Conservation (phyloP, 768 basidiomycete genomes). For the Leucogyrophana mollusca region DNA sequence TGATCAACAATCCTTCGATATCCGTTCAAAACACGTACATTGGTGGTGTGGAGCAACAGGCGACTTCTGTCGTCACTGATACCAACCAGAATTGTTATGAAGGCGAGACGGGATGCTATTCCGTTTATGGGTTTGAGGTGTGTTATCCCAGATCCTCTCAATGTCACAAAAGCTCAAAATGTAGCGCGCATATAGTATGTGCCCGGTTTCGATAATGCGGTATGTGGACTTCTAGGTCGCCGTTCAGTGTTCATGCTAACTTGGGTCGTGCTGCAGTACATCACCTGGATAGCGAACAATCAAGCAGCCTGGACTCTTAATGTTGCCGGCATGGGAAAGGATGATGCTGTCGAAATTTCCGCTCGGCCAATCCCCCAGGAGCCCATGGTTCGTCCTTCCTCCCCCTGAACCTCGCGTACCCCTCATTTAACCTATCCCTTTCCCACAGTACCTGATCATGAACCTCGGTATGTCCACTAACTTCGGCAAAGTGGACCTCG, state of each 20-base stretch:
- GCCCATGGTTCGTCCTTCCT: conserved; percentile 64
- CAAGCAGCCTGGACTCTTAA: conserved; percentile 73
- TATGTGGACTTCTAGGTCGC: conserved; percentile 30
- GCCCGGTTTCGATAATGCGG: conserved; percentile 65
- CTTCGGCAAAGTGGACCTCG: conserved; percentile 58
- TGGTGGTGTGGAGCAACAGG: conserved; percentile 75
- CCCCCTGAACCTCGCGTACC: neutral
- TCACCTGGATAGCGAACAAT: conserved; percentile 78
- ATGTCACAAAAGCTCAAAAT: neutral
- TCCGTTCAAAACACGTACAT: conserved; percentile 60
- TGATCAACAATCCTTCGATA: conserved; percentile 54
- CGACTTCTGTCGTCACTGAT: conserved; percentile 67
- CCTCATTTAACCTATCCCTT: conserved; percentile 3
- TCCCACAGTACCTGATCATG: conserved; percentile 46
- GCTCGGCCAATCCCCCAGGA: conserved; percentile 74
- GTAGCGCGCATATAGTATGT: conserved; percentile 18
- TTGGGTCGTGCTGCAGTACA: conserved; percentile 50
- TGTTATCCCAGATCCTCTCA: conserved; percentile 8
- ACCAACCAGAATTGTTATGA: conserved; percentile 77
- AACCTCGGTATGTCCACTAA: conserved; percentile 61
- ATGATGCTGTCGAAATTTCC: conserved; percentile 58
- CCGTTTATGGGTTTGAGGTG: conserved; percentile 80
- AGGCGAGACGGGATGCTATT: conserved; percentile 55
- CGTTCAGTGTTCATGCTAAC: neutral
- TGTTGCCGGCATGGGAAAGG: conserved; percentile 63